These are phyloP conservation scores for Coniochaeta pulveracea DNA, from an alignment of 2,329 filamentous ascomycete species.

Conservation along the genomic window DNA sequence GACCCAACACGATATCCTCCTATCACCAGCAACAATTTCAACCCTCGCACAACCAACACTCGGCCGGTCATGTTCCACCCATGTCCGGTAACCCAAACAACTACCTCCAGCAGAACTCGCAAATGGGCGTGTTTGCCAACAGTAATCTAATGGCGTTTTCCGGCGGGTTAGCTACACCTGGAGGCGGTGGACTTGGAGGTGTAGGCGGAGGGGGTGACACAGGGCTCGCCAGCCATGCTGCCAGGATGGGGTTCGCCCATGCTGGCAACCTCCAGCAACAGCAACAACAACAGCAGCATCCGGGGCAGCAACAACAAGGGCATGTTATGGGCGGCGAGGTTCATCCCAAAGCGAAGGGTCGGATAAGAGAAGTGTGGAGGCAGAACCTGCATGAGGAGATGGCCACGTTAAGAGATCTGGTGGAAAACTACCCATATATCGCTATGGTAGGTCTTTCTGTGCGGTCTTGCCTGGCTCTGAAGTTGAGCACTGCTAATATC, in stretches of 20 bases:
- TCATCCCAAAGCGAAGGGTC: slow-evolving; percentile 52
- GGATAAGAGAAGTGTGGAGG: slow-evolving; percentile 95
- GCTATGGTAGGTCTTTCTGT: slow-evolving; percentile 67
- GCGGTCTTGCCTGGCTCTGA: not conserved
- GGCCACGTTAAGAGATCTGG: slow-evolving; percentile 66
- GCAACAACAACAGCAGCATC: slow-evolving; percentile 46
- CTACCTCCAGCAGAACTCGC: slow-evolving; percentile 59
- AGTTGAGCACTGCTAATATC: slow-evolving; percentile 4
- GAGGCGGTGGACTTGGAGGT: slow-evolving; percentile 26
- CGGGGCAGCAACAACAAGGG: slow-evolving; percentile 11
- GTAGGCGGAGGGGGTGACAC: slow-evolving; percentile 50
- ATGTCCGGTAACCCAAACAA: slow-evolving; percentile 55
- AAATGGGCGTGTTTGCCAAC: slow-evolving; percentile 56
- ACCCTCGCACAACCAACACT: slow-evolving; percentile 40
- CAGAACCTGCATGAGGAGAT: slow-evolving; percentile 88
- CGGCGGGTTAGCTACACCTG: slow-evolving; percentile 34
- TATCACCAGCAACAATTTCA: slow-evolving; percentile 43
- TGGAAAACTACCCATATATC: slow-evolving; percentile 90
- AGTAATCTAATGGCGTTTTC: slow-evolving; percentile 45
- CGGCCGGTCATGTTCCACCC: slow-evolving; percentile 32
- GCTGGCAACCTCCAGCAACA: slow-evolving; percentile 46
- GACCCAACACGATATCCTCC: slow-evolving; percentile 30
- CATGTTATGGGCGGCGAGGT: slow-evolving; percentile 28
- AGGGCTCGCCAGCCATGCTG: slow-evolving; percentile 76
- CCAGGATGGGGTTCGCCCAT: slow-evolving; percentile 77